Evolutionary conservation across 192 early-diverging fungal species (phyloP), one percentile per base, ranked within the genome.

Genomic region (Backusella tarrabulga): DNA sequence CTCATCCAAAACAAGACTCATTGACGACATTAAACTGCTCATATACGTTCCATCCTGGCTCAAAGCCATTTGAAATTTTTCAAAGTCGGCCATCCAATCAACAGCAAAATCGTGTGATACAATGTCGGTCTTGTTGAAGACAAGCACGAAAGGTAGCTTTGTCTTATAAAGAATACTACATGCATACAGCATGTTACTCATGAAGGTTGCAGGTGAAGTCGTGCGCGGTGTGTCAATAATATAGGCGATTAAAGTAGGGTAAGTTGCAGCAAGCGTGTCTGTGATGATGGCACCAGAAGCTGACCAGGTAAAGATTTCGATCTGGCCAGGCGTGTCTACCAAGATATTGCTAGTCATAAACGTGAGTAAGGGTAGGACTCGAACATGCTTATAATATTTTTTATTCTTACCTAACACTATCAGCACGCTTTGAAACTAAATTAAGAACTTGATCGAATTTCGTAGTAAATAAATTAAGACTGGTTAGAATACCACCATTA

Each of bases 291-390:
- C 86, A 14, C 97, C 97, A 23, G 94, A 95, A 8, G 97, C 97
- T 52, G 95, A 97, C 97, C 97, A 99, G 19, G 97, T 99, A 81
- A 99, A 99, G 74, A 98, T 97, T 85, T 99, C 97, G 78, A 99
- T 99, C 83, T 99, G 97, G 15, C 97, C 97, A 42, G 97, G 97
- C 15, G 97, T 99, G 82, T 99, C 97, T 52, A 95, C 86, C 29
- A 96, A 81, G 54, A 96, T 89, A 79, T 95, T 90, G 72, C 93
- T 94, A 83, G 12, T 11, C 0, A 21, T 19, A 38, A 34, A 54
- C 17, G 54, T 11, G 42, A 6, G 44, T 63, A 38, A 54, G 40
- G 3, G 66, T 29, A 0, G 66, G 14, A 7, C 0, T 9, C 11
- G 38, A 9, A 12, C 38, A 40, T 11, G 12, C 5, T 32, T 12